Evolutionary conservation across 176 grass and related monocot genomes (phyloP).

Genomic region (Oryza meridionalis): DNA sequence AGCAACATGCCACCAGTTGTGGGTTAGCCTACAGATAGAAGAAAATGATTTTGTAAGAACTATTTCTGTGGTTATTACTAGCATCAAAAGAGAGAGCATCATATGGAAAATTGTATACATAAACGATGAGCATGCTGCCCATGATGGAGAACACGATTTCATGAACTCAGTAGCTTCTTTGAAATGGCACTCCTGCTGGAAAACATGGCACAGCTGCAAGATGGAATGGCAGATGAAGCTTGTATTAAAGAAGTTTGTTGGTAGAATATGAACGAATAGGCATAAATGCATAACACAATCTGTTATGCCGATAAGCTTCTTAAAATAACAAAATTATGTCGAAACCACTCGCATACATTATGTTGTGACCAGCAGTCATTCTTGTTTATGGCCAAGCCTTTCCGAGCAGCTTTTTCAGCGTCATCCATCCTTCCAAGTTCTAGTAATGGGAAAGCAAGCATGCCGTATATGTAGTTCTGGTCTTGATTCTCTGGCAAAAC

Average conservation of each 20-base stretch:
- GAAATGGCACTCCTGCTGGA: constrained; percentile 73
- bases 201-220: constrained; percentile 72
- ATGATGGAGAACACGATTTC: constrained; percentile 67
- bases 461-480: constrained; percentile 66
- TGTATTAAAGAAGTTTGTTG: no score
- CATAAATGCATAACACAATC: neutral
- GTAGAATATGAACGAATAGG: neutral
- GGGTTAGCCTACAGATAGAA: constrained; percentile 53
- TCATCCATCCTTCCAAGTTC: constrained; percentile 69
- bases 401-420: constrained; percentile 67
- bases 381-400: constrained; percentile 72
- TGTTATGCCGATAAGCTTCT: neutral
- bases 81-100: neutral
- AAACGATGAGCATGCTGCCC: constrained; percentile 64
- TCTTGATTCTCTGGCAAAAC: constrained; percentile 68
- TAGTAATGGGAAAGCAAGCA: constrained; percentile 79
- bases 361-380: constrained; percentile 76
- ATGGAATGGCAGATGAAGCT: constrained; percentile 4
- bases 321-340: neutral
- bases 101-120: constrained; percentile 47
- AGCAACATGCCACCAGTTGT: constrained; percentile 84
- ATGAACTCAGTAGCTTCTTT: constrained; percentile 78
- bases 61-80: neutral
- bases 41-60: constrained; percentile 3
- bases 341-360: constrained; percentile 49